Percentiles rank a stretch among this genome's conserved stretches.
Evolutionary conservation across 331 rosid genomes (phyloP).

Genomic region (Rosa hybrid): DNA sequence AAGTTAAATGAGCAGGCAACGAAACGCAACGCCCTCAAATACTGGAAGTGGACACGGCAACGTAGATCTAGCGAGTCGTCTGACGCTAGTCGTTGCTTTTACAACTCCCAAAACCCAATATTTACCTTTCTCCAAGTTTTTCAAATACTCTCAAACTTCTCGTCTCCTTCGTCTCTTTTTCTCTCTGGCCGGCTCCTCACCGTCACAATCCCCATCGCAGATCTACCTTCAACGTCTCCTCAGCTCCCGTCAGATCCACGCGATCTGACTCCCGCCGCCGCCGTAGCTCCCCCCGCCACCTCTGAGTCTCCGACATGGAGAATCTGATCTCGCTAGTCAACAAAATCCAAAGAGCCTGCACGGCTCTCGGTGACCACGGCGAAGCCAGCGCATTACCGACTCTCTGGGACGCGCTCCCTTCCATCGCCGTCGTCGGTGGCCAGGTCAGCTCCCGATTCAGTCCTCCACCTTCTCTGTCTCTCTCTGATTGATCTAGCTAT

Average conservation of each 20-base stretch:
- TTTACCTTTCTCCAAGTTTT: not conserved
- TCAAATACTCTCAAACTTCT: not conserved
- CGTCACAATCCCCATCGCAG: conserved; percentile 9
- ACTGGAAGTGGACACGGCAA: not conserved
- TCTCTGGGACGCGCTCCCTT: conserved; percentile 97
- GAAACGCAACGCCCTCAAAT: not conserved
- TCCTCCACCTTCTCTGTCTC: too few relatives aligned
- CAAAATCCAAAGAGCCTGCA: conserved; percentile 96
- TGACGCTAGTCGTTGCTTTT: not conserved
- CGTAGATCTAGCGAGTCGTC: conserved; percentile 22
- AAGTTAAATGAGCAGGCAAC: not conserved
- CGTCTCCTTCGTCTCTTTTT: conserved; percentile 19
- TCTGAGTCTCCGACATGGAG: conserved; percentile 48
- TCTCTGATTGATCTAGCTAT: conserved; percentile 1
- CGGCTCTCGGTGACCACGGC: conserved; percentile 93
- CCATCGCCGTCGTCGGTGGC: conserved; percentile 98
- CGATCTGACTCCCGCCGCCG: conserved; percentile 32
- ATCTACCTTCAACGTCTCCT: conserved; percentile 31
- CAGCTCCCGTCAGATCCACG: conserved; percentile 40
- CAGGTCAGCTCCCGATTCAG: conserved; percentile 66
- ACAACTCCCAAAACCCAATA: not conserved
- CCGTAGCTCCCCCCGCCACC: not conserved
- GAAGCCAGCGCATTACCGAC: conserved; percentile 90
- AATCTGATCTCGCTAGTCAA: conserved; percentile 78
- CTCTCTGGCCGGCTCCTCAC: conserved; percentile 21